Conservation (phyloP, 352 stramenopile species). For the Saprolegnia diclina region DNA sequence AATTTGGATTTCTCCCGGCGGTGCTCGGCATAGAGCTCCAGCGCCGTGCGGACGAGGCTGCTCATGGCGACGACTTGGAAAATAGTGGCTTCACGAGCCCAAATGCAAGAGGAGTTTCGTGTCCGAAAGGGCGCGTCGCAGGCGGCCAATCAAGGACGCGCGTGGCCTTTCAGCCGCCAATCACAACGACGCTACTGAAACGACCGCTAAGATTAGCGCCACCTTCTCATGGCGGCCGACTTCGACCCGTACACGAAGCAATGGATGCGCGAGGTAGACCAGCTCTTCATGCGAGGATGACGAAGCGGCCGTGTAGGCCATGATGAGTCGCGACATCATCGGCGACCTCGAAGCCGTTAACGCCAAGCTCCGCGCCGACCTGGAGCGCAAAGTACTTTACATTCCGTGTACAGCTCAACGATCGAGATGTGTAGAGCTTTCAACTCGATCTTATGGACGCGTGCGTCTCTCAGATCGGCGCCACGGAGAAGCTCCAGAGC, state of each 20-base stretch:
- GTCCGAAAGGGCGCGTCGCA: not conserved
- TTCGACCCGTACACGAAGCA: slow-evolving; percentile 19
- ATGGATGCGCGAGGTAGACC: slow-evolving; percentile 23
- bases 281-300: not conserved
- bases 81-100: not conserved
- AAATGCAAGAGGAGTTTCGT: not conserved
- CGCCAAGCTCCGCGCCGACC: slow-evolving; percentile 18
- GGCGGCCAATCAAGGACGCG: not conserved
- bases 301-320: not conserved
- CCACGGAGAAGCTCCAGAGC: slow-evolving; percentile 11
- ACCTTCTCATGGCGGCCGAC: slow-evolving; percentile 1
- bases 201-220: not conserved
- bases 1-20: slow-evolving; percentile 21
- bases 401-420: not conserved
- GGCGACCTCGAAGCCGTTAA: slow-evolving; percentile 14
- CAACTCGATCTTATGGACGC: slow-evolving; percentile 14
- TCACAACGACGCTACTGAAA: not conserved
- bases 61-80: not conserved
- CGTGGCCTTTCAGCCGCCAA: slow-evolving; percentile 1
- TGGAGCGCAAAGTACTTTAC: slow-evolving; percentile 7
- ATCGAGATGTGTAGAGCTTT: not conserved
- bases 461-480: slow-evolving; percentile 20
- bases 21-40: not conserved
- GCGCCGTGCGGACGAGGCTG: not conserved
- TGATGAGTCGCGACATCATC: slow-evolving; percentile 23